phyloP scores from a whole-genome alignment of 306 rosid genomes.

The Rosa lucieae region DNA sequence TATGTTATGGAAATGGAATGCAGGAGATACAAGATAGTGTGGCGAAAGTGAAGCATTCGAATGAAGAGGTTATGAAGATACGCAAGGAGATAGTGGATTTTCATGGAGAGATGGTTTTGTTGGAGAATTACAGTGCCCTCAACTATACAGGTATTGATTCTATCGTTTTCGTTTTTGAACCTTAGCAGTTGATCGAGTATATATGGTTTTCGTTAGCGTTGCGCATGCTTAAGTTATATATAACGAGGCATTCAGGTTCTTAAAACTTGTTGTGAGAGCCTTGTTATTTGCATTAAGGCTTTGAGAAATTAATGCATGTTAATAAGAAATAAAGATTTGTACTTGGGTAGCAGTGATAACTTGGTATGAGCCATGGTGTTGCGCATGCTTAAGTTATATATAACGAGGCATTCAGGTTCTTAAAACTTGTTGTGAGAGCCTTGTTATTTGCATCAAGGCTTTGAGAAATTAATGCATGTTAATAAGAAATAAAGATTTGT shows the following conservation, averaged over 20 bases:
- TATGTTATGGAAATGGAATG: conserved; percentile 15
- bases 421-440: not conserved
- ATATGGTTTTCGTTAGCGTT: not conserved
- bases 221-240: not conserved
- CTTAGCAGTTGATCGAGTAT: not conserved
- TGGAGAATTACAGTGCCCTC: conserved; percentile 95
- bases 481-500: not conserved
- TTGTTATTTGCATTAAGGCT: not conserved
- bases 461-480: not conserved
- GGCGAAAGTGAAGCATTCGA: conserved; percentile 62
- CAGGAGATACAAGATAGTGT: conserved; percentile 96
- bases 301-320: not conserved
- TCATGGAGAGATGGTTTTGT: conserved; percentile 97
- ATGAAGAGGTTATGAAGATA: conserved; percentile 71
- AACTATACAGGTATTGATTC: conserved; percentile 77
- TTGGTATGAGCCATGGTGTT: too few species aligned
- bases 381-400: too few species aligned
- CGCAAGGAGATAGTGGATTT: conserved; percentile 93
- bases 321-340: not conserved
- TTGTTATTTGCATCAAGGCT: not conserved
- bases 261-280: not conserved
- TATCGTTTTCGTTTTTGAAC: not conserved
- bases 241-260: not conserved
- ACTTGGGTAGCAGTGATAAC: not conserved
- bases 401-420: not conserved